Evolutionary conservation across 495 filamentous ascomycete species (phyloP).

Genomic region (Annulohypoxylon nitens): DNA sequence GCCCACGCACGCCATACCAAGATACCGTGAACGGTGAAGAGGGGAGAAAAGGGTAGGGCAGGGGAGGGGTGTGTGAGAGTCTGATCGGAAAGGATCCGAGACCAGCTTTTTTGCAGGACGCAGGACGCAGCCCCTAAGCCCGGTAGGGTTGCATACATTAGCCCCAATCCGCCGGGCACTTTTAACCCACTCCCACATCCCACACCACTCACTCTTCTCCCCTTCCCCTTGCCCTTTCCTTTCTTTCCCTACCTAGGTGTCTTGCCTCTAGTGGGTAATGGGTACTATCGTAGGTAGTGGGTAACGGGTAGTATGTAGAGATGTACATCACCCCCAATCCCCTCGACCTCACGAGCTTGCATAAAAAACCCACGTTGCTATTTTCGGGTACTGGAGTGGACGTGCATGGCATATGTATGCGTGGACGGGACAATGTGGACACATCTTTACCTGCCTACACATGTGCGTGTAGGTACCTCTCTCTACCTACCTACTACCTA

Average conservation of each 20-base stretch:
- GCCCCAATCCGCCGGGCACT: not conserved
- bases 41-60: not conserved
- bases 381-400: conserved; percentile 34
- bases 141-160: conserved; percentile 39
- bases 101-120: not conserved
- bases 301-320: not conserved
- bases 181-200: not conserved
- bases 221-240: not conserved
- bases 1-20: not conserved
- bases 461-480: not conserved
- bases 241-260: too few relatives aligned
- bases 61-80: too few relatives aligned
- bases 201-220: not conserved
- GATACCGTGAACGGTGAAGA: not conserved
- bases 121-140: not conserved
- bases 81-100: conserved; percentile 15
- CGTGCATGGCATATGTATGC: conserved; percentile 37
- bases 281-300: too few relatives aligned
- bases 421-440: not conserved
- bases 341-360: not conserved
- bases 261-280: too few relatives aligned
- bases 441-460: not conserved
- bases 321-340: not conserved
- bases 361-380: conserved; percentile 24
- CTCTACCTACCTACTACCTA: not conserved